Percentiles rank a stretch among this genome's conserved stretches.
Conservation (phyloP, 2,329 filamentous ascomycete species). For the Pyrenochaeta sp. region DNA sequence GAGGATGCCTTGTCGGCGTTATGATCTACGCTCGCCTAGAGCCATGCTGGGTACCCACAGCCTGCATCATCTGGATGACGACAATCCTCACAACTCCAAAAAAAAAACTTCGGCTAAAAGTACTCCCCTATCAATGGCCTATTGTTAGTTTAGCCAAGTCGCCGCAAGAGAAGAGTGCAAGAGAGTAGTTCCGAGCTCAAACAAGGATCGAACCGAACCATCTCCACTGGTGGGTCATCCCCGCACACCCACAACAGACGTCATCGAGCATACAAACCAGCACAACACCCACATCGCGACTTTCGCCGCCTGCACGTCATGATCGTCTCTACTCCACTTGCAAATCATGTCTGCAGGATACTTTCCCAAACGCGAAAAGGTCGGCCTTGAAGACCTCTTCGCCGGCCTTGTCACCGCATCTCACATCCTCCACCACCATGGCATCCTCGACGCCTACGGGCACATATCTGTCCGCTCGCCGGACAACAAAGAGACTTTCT, state of each 20-base stretch:
- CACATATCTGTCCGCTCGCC: slow-evolving; percentile 64
- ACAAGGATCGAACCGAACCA: neutral
- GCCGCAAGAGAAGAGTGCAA: too few species aligned
- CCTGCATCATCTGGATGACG: too few species aligned
- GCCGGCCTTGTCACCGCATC: slow-evolving; percentile 55
- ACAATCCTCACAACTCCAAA: too few species aligned
- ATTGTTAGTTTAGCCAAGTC: too few species aligned
- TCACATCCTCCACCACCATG: slow-evolving; percentile 63
- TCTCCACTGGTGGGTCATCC: neutral
- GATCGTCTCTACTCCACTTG: neutral
- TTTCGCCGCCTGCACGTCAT: slow-evolving; percentile 3
- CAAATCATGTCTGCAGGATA: slow-evolving; percentile 45
- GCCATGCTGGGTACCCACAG: too few species aligned
- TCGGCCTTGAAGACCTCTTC: slow-evolving; percentile 49
- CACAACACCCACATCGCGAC: slow-evolving; percentile 8
- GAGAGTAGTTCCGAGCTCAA: neutral
- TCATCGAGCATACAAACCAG: slow-evolving; percentile 25
- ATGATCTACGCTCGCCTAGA: too few species aligned
- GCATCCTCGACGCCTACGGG: slow-evolving; percentile 63
- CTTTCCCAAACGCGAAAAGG: slow-evolving; percentile 49
- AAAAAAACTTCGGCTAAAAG: too few species aligned
- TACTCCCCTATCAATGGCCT: too few species aligned
- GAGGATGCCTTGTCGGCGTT: too few species aligned
- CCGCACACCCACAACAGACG: slow-evolving; percentile 16
- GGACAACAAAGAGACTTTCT: slow-evolving; percentile 56